Base-by-base conservation (phyloP, 2,329 filamentous ascomycete genomes). In the Aspergillus vadensis region DNA sequence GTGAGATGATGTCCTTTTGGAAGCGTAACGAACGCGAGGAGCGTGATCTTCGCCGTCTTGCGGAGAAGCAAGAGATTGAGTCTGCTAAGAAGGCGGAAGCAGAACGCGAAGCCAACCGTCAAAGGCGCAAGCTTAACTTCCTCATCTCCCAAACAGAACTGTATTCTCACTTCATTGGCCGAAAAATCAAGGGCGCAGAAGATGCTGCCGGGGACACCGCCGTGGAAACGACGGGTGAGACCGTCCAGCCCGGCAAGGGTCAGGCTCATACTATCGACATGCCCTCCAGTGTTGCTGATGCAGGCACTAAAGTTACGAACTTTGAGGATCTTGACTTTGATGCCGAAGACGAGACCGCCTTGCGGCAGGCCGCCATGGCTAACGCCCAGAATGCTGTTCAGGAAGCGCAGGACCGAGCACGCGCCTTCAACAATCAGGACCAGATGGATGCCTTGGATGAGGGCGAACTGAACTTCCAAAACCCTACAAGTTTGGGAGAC, bases 1-100 rank as follows among this genome's bases (percentile, higher is more conserved):
- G 95, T 74, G 95, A 99, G 79, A 99, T 99, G 95, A 95, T 97
- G 86, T 88, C 91, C 60, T 99, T 98, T 84, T 99, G 95, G 95
- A 98, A 98, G 80, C 90, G 94, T 59, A 99, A 99, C 75, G 95
- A 99, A 77, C 90, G 94, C 56, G 95, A 99, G 74, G 95, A 99
- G 75, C 91, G 95, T 62, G 95, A 99, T 75, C 83, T 96, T 65
- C 89, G 95, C 68, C 96, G 97, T 80, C 88, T 93, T 55, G 95
- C 95, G 5, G 95, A 99, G 81, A 91, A 90, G 75, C 92, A 97
- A 76, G 95, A 98, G 79, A 86, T 99, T 51, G 95, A 99, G 75
- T 96, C 95, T 71, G 95, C 95, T 17, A 93, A 95, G 78, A 96
- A 94, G 79, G 93, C 94, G 62, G 95, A 99, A 81, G 95, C 95